Evolutionary conservation across 129 eudicot genomes (phyloP).

Genomic region (Arctium lappa): DNA sequence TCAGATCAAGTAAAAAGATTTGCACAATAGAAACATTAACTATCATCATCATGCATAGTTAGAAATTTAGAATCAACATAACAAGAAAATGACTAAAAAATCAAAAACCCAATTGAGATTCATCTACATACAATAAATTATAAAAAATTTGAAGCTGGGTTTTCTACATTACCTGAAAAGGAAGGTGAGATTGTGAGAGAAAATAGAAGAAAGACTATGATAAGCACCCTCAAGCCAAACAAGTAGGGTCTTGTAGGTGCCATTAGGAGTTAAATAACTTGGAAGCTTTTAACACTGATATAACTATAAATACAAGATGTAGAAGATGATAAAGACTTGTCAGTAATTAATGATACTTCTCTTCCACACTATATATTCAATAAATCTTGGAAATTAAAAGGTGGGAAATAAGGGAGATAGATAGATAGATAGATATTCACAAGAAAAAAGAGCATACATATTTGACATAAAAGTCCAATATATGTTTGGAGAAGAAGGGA

Average conservation of each 20-base stretch:
- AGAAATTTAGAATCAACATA: not conserved
- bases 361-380: conserved; percentile 15
- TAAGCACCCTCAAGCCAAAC: conserved; percentile 26
- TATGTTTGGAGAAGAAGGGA: conserved; percentile 44
- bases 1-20: not conserved
- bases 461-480: conserved; percentile 23
- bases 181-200: conserved; percentile 38
- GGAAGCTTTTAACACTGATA: conserved; percentile 11
- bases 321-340: conserved; percentile 25
- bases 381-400: conserved; percentile 7
- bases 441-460: conserved; percentile 7
- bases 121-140: not conserved
- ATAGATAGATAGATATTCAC: not conserved
- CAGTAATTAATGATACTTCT: conserved; percentile 23
- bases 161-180: conserved; percentile 44
- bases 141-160: not conserved
- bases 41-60: not conserved
- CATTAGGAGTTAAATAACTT: conserved; percentile 32
- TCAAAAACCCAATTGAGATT: not conserved
- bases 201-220: conserved; percentile 33
- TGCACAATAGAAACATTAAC: not conserved
- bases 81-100: not conserved
- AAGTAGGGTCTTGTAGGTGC: conserved; percentile 42
- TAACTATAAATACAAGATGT: conserved; percentile 19
- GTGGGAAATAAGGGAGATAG: not conserved